phyloP scores from a whole-genome alignment of 305 asterid species.

The Fraxinus paxiana region DNA sequence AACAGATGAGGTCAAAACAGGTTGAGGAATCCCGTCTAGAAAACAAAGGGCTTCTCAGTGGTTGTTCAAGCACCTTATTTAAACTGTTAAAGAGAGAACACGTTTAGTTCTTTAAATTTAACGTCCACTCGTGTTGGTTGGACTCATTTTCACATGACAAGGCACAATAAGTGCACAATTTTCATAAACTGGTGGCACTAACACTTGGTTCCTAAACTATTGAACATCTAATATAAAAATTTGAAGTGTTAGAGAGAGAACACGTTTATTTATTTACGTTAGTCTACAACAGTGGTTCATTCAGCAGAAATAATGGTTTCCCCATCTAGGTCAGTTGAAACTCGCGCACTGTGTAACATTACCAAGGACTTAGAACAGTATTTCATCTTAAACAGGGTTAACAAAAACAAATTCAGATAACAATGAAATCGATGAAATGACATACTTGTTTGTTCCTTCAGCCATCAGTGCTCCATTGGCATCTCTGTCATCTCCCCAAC shows the following conservation, averaged over 20 bases:
- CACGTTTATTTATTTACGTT: background rate
- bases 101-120: background rate
- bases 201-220: background rate
- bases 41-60: background rate
- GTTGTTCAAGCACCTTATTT: background rate
- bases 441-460: conserved; percentile 59
- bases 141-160: background rate
- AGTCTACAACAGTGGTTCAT: background rate
- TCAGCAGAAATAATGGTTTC: background rate
- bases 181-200: background rate
- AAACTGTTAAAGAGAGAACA: background rate
- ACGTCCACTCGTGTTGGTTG: background rate
- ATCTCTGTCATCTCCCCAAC: conserved; percentile 41
- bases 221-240: background rate
- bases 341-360: background rate
- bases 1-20: background rate
- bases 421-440: background rate
- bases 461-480: conserved; percentile 35
- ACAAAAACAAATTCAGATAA: conserved; percentile 8
- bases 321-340: background rate
- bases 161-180: background rate
- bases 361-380: background rate
- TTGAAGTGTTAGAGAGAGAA: background rate
- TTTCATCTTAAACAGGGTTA: background rate
- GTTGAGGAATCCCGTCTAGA: background rate